Conservation (phyloP, 371 early-diverging fungal species). For the Circinella minor region DNA sequence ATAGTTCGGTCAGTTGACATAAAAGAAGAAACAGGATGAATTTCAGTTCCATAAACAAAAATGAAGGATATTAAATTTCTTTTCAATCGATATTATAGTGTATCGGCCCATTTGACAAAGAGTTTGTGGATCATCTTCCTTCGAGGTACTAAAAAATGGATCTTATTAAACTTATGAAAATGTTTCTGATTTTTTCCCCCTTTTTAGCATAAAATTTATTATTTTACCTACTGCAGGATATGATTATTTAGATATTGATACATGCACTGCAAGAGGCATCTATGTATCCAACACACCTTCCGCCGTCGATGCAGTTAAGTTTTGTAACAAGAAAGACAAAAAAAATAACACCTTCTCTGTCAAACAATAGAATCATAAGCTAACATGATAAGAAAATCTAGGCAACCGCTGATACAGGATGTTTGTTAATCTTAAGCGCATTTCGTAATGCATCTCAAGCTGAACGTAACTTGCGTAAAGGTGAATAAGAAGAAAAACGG, state of each 20-base stretch:
- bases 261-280: conserved; percentile 39
- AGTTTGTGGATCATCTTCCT: conserved; percentile 40
- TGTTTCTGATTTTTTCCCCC: background rate
- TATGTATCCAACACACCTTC: conserved; percentile 47
- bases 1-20: conserved; percentile 13
- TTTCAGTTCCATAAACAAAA: too few relatives aligned
- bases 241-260: conserved; percentile 42
- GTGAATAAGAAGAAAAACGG: conserved; percentile 21
- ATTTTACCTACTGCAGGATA: conserved; percentile 44
- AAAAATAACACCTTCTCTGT: background rate
- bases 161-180: background rate
- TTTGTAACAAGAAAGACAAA: too few relatives aligned
- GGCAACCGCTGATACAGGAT: conserved; percentile 62
- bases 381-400: too few relatives aligned
- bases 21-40: background rate
- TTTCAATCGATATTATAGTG: background rate
- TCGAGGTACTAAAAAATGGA: conserved; percentile 1
- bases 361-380: too few relatives aligned
- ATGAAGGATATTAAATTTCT: too few relatives aligned
- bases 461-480: conserved; percentile 49
- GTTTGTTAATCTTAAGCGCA: conserved; percentile 50
- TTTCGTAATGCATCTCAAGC: conserved; percentile 52
- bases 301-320: conserved; percentile 40
- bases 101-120: conserved; percentile 38
- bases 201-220: conserved; percentile 36